phyloP scores from a whole-genome alignment of 495 filamentous ascomycete species.

The Penicillium paxilli region DNA sequence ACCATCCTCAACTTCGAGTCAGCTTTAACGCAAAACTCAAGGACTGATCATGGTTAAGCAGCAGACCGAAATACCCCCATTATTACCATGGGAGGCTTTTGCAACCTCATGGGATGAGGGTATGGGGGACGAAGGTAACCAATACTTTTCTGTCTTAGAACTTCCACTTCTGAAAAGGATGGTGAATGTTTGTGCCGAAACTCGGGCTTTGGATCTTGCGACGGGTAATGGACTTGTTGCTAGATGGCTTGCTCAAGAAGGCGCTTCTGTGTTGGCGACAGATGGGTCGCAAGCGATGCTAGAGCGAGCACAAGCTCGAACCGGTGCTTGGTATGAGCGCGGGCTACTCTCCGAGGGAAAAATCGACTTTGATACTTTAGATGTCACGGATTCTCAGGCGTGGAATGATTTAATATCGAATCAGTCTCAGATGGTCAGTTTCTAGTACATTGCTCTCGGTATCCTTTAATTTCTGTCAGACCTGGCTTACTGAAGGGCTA shows the following conservation, averaged over 20 bases:
- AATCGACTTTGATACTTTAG: constrained; percentile 4
- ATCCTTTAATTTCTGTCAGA: not conserved
- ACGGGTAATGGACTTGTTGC: constrained; percentile 17
- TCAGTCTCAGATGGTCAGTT: not conserved
- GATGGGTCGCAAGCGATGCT: constrained; percentile 7
- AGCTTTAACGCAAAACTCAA: not conserved
- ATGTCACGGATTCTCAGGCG: not conserved
- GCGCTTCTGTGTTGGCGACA: constrained; percentile 7
- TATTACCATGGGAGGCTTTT: not conserved
- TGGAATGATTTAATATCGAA: not conserved
- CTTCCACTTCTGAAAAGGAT: constrained; percentile 6
- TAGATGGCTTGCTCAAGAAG: constrained; percentile 8
- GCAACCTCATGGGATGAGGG: constrained; percentile 27
- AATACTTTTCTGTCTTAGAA: constrained; percentile 8
- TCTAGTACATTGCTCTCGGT: not conserved
- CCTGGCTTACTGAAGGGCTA: not conserved
- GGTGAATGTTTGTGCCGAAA: not conserved
- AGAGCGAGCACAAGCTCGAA: constrained; percentile 3
- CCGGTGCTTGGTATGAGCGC: not conserved
- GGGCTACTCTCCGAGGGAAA: not conserved
- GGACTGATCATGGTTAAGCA: not conserved
- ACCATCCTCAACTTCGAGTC: not conserved
- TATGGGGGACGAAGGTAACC: constrained; percentile 14
- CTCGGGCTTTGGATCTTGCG: constrained; percentile 10
- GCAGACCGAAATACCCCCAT: not conserved